Evolutionary conservation across 1,284 basidiomycete species (phyloP).

Genomic region (Paramarasmius palmivorus): DNA sequence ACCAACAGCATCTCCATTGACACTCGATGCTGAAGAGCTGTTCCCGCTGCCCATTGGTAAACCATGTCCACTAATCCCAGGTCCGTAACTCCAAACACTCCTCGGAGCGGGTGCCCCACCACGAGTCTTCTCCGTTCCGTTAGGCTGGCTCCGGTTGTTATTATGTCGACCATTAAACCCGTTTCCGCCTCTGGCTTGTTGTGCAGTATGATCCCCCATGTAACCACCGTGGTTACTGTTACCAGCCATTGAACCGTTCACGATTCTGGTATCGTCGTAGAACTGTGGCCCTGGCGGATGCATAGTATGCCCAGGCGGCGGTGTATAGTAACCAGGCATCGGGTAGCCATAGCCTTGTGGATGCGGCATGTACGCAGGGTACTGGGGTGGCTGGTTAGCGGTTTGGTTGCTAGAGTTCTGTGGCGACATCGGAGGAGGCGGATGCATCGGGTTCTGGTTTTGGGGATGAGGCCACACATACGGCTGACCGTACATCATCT

Average conservation of each 20-base stretch:
- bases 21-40: constrained; percentile 14
- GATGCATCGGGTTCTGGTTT: constrained; percentile 15
- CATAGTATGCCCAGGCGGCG: constrained; percentile 39
- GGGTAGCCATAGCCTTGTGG: constrained; percentile 44
- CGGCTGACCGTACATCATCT: constrained; percentile 34
- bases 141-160: constrained; percentile 23
- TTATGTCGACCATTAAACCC: constrained; percentile 23
- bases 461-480: constrained; percentile 40
- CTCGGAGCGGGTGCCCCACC: constrained; percentile 45
- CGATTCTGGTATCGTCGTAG: constrained; percentile 28
- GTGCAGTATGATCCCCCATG: neutral
- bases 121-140: constrained; percentile 9
- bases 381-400: constrained; percentile 29
- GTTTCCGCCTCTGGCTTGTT: constrained; percentile 7
- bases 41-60: constrained; percentile 24
- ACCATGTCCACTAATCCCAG: constrained; percentile 53
- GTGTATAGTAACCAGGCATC: constrained; percentile 47
- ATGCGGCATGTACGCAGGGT: constrained; percentile 20
- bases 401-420: constrained; percentile 16
- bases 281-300: constrained; percentile 28
- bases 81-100: constrained; percentile 67
- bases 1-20: constrained; percentile 51
- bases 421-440: constrained; percentile 14
- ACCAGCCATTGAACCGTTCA: constrained; percentile 24
- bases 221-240: constrained; percentile 15